Evolutionary conservation across 2,329 filamentous ascomycete genomes (phyloP).

Genomic region (Microcyclospora tardicrescens): DNA sequence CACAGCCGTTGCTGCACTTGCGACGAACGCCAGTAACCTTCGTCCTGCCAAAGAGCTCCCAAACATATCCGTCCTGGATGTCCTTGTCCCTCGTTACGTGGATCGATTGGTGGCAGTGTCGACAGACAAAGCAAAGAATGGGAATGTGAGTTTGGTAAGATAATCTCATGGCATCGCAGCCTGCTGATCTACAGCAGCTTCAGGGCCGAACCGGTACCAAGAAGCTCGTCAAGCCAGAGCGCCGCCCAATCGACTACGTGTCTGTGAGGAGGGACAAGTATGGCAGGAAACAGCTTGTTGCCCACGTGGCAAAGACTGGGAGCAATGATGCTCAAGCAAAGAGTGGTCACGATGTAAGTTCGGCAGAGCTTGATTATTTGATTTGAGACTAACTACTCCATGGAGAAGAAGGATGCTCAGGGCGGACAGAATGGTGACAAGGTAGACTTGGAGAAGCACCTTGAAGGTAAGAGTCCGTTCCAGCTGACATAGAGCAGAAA

Average conservation of each 20-base stretch:
- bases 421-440: slow-evolving; percentile 1
- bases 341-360: neutral
- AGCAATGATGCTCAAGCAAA: slow-evolving; percentile 1
- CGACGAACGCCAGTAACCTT: slow-evolving; percentile 16
- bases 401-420: slow-evolving; percentile 2
- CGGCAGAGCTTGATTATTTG: too few species aligned
- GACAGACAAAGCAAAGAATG: slow-evolving; percentile 1
- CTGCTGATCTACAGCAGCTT: too few species aligned
- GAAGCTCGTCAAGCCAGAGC: too few species aligned
- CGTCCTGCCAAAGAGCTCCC: slow-evolving; percentile 12
- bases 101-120: too few species aligned
- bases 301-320: slow-evolving; percentile 9
- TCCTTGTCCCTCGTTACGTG: slow-evolving; percentile 13
- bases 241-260: too few species aligned
- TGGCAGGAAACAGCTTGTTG: slow-evolving; percentile 14
- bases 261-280: slow-evolving; percentile 12
- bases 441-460: neutral
- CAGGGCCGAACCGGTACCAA: too few species aligned
- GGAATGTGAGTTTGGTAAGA: slow-evolving; percentile 8
- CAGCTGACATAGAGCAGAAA: slow-evolving; percentile 1
- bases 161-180: too few species aligned
- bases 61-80: slow-evolving; percentile 19
- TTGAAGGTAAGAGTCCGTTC: neutral
- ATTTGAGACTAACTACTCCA: neutral
- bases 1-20: slow-evolving; percentile 16